These are phyloP conservation scores for Xerophyta viscosa DNA, from an alignment of 106 monocot species.

Conservation along the genomic window DNA sequence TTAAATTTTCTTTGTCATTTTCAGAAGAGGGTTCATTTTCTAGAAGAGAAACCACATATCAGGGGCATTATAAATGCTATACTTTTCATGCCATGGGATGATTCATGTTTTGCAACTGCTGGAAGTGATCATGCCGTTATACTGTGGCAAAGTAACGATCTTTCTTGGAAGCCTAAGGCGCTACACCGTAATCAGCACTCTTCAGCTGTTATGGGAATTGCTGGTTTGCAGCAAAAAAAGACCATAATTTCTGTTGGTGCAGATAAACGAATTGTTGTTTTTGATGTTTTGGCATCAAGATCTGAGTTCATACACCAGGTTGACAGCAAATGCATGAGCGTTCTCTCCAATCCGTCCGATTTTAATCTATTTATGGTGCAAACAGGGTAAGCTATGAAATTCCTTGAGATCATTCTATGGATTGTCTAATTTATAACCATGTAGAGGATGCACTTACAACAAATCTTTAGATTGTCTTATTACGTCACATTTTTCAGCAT, in stretches of 20 bases:
- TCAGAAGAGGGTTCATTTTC: constrained; percentile 71
- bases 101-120: constrained; percentile 71
- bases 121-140: constrained; percentile 89
- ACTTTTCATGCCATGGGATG: constrained; percentile 65
- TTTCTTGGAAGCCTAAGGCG: constrained; percentile 58
- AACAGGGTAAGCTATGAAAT: constrained; percentile 50
- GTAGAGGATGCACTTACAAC: too few species aligned
- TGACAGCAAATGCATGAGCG: constrained; percentile 87
- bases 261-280: constrained; percentile 76
- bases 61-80: constrained; percentile 87
- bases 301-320: constrained; percentile 66
- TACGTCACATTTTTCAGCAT: too few species aligned
- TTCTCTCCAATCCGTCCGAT: constrained; percentile 75
- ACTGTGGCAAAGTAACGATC: constrained; percentile 55
- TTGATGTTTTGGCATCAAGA: constrained; percentile 46
- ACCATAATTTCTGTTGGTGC: constrained; percentile 71
- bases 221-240: constrained; percentile 65
- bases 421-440: too few species aligned
- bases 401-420: too few species aligned
- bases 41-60: constrained; percentile 62
- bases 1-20: not conserved
- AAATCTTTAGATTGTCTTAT: too few species aligned
- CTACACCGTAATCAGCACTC: constrained; percentile 61
- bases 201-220: constrained; percentile 92
- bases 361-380: constrained; percentile 97